Evolutionary conservation across 2,329 filamentous ascomycete genomes (phyloP).

Genomic region (Trichoderma harzianum): DNA sequence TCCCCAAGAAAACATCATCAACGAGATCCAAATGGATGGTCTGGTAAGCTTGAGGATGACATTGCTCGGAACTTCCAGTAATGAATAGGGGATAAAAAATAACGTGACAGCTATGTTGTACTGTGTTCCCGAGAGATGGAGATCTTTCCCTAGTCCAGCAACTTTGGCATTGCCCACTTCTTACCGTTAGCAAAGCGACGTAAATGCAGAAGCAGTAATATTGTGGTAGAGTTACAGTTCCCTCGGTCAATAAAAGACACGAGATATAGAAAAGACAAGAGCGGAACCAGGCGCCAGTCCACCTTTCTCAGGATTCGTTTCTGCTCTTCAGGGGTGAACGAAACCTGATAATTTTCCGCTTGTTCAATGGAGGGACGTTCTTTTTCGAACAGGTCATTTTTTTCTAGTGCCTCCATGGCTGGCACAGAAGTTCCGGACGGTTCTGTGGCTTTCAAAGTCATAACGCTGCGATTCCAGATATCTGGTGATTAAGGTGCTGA

Average conservation of each 20-base stretch:
- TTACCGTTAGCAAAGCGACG: neutral
- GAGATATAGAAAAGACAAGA: neutral
- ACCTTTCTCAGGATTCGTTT: neutral
- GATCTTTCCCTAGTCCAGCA: slow-evolving; percentile 23
- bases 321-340: neutral
- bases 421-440: neutral
- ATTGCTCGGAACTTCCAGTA: neutral
- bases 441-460: neutral
- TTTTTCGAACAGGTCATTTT: neutral
- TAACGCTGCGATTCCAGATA: neutral
- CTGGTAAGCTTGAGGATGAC: slow-evolving; percentile 18
- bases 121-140: slow-evolving; percentile 22
- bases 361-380: neutral
- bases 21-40: neutral
- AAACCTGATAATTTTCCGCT: neutral
- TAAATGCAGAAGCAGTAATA: neutral
- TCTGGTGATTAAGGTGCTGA: neutral
- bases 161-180: slow-evolving; percentile 24
- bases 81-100: slow-evolving; percentile 24
- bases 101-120: slow-evolving; percentile 26
- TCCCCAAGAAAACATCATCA: slow-evolving; percentile 14
- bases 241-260: neutral
- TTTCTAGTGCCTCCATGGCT: neutral
- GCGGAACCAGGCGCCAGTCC: neutral
- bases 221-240: neutral